Evolutionary conservation across 352 stramenopile species (phyloP), one percentile per base, ranked within the genome.

Genomic region (Globisporangium sylvaticum): DNA sequence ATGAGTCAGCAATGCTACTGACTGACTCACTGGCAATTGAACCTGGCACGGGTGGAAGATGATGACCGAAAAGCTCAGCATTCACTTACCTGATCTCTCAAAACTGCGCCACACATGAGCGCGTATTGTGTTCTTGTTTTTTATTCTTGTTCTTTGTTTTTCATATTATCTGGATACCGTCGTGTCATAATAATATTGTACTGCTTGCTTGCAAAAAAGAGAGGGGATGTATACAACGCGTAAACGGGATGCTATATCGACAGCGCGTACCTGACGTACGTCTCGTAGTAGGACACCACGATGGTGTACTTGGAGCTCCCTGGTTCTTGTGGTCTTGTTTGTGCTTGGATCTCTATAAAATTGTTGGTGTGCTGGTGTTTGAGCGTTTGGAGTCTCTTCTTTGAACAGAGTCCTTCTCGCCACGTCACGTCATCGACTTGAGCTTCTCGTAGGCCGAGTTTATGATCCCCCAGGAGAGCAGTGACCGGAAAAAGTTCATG

Each of bases 391-490:
- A 44, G 37, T 44, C 37, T 18, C 37, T 20, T 44, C 12, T 42
- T 15, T 15, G 12, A 14, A 42, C 37, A 18, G 14, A 7, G 14
- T 44, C 12, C 6, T 14, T 44, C 37, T 44, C 37, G 14, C 37
- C 37, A 44, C 37, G 50, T 79, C 69, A 88, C 67, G 81, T 90
- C 50, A 91, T 75, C 27, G 81, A 77, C 74, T 92, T 96, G 52
- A 95, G 81, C 66, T 89, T 89, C 70, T 97, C 89, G 65, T 96
- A 97, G 48, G 85, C 85, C 62, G 84, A 93, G 70, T 97, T 97
- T 66, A 97, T 94, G 61, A 97, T 97, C 10, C 89, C 89, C 89
- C 89, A 97, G 18, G 89, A 96, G 18, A 97, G 61, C 3, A 97
- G 72, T 27, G 87, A 94, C 10, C 89, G 79, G 55, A 90, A 89